Evolutionary conservation across 306 rosid species (phyloP), one percentile per base, ranked within the genome.

Genomic region (Cajanus cajan): DNA sequence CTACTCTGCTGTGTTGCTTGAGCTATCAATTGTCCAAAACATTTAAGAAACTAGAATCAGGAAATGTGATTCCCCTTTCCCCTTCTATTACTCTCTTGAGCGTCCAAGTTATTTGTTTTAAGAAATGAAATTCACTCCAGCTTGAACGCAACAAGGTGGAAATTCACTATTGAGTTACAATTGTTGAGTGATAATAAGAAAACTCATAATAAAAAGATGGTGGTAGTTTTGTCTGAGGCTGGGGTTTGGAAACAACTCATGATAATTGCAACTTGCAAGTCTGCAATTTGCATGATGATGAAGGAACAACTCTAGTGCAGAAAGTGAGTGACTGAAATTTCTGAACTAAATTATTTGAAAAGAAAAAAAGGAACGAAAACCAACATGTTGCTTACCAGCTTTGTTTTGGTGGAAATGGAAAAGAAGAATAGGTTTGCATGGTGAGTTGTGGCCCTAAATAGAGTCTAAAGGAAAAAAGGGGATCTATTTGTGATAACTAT

Each of bases 21-120:
- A 39, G 79, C 59, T 65, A 31, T 65, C 15, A 66, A 22, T 66
- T 55, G 36, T 63, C 36, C 41, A 31, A 51, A 75, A 31, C 7
- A 2, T 39, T 68, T 24, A 50, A 6, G 57, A 40, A 80, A 63
- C 52, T 61, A 22, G 62, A 70, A 33, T 34, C 54, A 47, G 25
- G 45, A 65, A 61, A 51, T 63, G 39, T 39, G 58, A 63, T 54
- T 50, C 40, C 18, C 4, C 7, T 16, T 15, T 10, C 5, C 24
- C 21, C 2, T 67, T 68, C 10, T 5, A 11, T 51, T 28, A 4
- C 52, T 13, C 16, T 22, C 47, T 12, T 11, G 14, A 45, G 1
- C 34, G 51, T 71, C 15, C 11, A 71, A 71, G 24, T 71, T 70
- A 16, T 55, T 68, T 82, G 85, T 82, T 51, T n/a, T 47, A 33